Evolutionary conservation across 2,329 filamentous ascomycete species (phyloP), one percentile per base, ranked within the genome.

Genomic region (Sporothrix protearum): DNA sequence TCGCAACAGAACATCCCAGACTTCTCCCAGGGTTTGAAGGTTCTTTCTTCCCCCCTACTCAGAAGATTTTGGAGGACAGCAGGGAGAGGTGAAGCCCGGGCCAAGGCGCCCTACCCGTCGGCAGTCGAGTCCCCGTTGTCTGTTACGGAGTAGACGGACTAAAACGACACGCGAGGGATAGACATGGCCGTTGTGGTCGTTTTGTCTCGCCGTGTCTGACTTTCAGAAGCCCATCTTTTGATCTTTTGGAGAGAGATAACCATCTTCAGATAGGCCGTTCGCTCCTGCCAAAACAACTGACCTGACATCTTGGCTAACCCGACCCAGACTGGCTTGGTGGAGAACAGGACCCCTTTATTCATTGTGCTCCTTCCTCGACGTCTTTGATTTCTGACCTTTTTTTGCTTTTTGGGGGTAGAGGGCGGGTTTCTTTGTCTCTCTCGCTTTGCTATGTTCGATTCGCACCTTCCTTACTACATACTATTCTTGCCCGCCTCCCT

Each of bases 51-150:
- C n/a, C n/a, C n/a, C n/a, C n/a, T n/a, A n/a, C n/a, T n/a, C n/a
- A n/a, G 25, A 57, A 2, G 16, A 42, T 57, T 19, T 19, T 33
- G 25, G 53, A 57, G 53, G 28, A 42, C 33, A 61, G 22, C 16
- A 47, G 2, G 39, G 14, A 47, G 39, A 45, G 6, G 42, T 47
- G 42, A 8, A 64, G 36, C 36, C 19, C 59, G 55, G 55, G 55
- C 55, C 30, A 59, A 30, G 55, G 36, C n/a, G 59, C 36, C 59
- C 22, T 64, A 64, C 59, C 59, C 59, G 59, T 64, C 59, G 36
- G 59, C 45, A 64, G 59, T 45, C 39, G 36, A 42, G 33, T 25
- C 57, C 30, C 47, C 7, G 16, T 51, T 51, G 6, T 51, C 22
- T 25, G n/a, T n/a, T n/a, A n/a, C n/a, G n/a, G n/a, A n/a, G n/a